Conservation (phyloP, 2,329 filamentous ascomycete species). For the Bretziella fagacearum region DNA sequence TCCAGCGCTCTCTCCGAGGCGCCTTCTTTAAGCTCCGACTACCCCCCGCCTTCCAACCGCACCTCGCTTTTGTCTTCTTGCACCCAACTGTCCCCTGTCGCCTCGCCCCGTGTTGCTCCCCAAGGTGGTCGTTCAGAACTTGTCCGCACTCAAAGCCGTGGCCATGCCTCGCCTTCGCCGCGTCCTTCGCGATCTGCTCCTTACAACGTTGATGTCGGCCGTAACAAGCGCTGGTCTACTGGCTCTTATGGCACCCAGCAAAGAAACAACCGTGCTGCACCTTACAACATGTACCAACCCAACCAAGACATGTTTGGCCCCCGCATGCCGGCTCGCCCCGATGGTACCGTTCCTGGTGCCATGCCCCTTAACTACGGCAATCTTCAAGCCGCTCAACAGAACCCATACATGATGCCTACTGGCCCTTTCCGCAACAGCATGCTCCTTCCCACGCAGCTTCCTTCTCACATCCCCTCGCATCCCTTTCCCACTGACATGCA, state of each 20-base stretch:
- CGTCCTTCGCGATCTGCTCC: slow-evolving; percentile 51
- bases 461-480: slow-evolving; percentile 23
- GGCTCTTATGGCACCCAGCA: slow-evolving; percentile 48
- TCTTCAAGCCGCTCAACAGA: slow-evolving; percentile 37
- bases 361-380: slow-evolving; percentile 38
- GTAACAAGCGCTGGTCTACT: slow-evolving; percentile 63
- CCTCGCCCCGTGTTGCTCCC: slow-evolving; percentile 49
- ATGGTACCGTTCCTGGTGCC: slow-evolving; percentile 30
- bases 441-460: slow-evolving; percentile 32
- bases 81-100: slow-evolving; percentile 54
- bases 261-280: slow-evolving; percentile 37
- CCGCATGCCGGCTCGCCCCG: slow-evolving; percentile 37
- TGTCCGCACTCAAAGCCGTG: slow-evolving; percentile 47
- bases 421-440: slow-evolving; percentile 41
- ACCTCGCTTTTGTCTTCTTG: slow-evolving; percentile 51
- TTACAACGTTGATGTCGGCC: slow-evolving; percentile 49
- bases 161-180: slow-evolving; percentile 54
- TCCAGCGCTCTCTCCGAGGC: slow-evolving; percentile 49
- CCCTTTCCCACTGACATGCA: slow-evolving; percentile 24
- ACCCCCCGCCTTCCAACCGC: slow-evolving; percentile 47
- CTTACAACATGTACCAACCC: slow-evolving; percentile 43
- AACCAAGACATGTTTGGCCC: slow-evolving; percentile 39
- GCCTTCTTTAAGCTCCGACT: slow-evolving; percentile 48
- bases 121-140: slow-evolving; percentile 40
- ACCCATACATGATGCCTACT: slow-evolving; percentile 37